phyloP scores from a whole-genome alignment of 2,329 filamentous ascomycete genomes.

The Penicillium palitans region DNA sequence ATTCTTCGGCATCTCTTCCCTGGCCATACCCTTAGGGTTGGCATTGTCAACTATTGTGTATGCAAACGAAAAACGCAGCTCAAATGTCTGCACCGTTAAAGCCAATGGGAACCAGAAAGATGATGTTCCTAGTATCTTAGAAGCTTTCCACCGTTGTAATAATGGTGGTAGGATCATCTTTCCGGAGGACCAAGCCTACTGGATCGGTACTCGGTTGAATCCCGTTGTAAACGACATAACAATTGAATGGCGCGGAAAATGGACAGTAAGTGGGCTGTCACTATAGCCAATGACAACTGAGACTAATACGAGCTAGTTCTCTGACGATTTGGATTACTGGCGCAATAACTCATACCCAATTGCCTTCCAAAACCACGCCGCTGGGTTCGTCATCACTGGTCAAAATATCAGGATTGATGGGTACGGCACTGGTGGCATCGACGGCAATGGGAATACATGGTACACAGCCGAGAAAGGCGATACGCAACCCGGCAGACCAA shows the following conservation, averaged over 20 bases:
- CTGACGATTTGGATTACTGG: conserved; percentile 56
- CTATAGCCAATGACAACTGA: not conserved
- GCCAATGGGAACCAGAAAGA: conserved; percentile 40
- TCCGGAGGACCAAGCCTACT: conserved; percentile 52
- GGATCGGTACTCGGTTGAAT: conserved; percentile 53
- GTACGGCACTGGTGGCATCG: conserved; percentile 54
- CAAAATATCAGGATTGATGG: conserved; percentile 54
- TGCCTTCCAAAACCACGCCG: conserved; percentile 57
- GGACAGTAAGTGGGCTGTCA: not conserved
- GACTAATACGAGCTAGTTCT: conserved; percentile 39
- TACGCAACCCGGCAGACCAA: conserved; percentile 54
- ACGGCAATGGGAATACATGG: conserved; percentile 58
- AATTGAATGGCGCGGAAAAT: conserved; percentile 54
- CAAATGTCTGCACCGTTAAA: conserved; percentile 42
- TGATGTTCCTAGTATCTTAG: conserved; percentile 45
- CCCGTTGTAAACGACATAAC: conserved; percentile 52
- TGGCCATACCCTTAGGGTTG: conserved; percentile 2
- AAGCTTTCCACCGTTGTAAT: conserved; percentile 44
- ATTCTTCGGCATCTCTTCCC: not conserved
- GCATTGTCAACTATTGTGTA: conserved; percentile 9
- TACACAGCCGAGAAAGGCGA: conserved; percentile 51
- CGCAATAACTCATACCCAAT: conserved; percentile 55
- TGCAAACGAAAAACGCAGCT: conserved; percentile 6
- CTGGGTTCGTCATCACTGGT: conserved; percentile 54
- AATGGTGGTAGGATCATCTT: conserved; percentile 52